A percentile compares a stretch with the other conserved stretches of the same genome.
phyloP scores from a whole-genome alignment of 2,329 filamentous ascomycete genomes.

The Neurospora sp. region DNA sequence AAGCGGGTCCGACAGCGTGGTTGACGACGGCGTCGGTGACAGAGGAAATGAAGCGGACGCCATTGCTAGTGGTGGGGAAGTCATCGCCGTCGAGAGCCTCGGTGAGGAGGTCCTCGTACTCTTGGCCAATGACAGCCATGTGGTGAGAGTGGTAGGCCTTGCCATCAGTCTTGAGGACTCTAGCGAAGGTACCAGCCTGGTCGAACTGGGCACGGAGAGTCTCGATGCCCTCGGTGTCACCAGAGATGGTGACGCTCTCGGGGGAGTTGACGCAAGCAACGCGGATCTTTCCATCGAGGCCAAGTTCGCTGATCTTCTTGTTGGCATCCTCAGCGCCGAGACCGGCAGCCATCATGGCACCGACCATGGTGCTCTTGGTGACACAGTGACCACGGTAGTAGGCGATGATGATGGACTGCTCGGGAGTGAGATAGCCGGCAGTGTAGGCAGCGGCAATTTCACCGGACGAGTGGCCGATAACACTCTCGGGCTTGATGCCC shows the following conservation, averaged over 20 bases:
- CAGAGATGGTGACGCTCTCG: constrained; percentile 4
- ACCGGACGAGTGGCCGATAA: constrained; percentile 33
- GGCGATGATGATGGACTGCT: constrained; percentile 28
- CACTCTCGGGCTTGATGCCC: constrained; percentile 23
- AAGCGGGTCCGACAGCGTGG: constrained; percentile 6
- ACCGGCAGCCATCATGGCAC: constrained; percentile 8
- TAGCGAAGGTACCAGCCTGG: constrained; percentile 19
- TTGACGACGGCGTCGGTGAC: constrained; percentile 3
- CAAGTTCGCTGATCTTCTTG: neutral
- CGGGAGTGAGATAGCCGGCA: constrained; percentile 23
- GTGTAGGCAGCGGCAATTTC: constrained; percentile 37
- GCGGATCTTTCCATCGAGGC: neutral
- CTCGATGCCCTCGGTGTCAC: constrained; percentile 18
- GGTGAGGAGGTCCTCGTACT: constrained; percentile 2
- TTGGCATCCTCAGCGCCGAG: neutral
- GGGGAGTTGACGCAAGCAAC: constrained; percentile 9
- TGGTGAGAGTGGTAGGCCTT: constrained; percentile 32
- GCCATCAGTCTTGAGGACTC: constrained; percentile 25
- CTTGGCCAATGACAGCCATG: constrained; percentile 19
- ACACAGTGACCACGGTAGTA: constrained; percentile 30
- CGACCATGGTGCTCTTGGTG: constrained; percentile 12
- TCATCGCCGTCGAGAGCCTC: neutral
- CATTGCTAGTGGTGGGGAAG: neutral
- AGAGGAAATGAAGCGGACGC: constrained; percentile 4
- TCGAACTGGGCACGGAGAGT: constrained; percentile 16